Evolutionary conservation across 352 stramenopile species (phyloP).

Genomic region (Pythium aphanidermatum): DNA sequence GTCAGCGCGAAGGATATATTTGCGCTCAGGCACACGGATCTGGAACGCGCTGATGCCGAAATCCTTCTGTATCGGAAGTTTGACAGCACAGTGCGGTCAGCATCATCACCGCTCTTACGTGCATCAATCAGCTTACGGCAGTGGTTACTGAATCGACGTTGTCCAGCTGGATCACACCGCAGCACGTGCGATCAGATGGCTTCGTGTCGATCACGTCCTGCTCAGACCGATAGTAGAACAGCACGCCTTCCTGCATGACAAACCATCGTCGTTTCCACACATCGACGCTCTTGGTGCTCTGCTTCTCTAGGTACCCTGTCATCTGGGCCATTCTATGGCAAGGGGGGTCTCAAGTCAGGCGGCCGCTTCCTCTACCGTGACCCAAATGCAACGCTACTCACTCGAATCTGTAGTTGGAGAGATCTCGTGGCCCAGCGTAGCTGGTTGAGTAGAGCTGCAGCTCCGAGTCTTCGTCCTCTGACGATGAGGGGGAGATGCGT

Average conservation of each 20-base stretch:
- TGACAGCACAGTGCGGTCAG: too few relatives aligned
- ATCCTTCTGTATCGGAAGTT: slow-evolving; percentile 57
- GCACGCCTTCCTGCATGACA: slow-evolving; percentile 79
- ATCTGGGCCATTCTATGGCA: slow-evolving; percentile 63
- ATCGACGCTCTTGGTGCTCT: slow-evolving; percentile 63
- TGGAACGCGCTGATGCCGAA: slow-evolving; percentile 78
- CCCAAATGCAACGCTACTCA: background rate
- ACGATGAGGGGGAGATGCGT: slow-evolving; percentile 13
- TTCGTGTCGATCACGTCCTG: slow-evolving; percentile 52
- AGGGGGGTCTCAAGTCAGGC: background rate
- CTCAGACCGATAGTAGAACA: slow-evolving; percentile 78
- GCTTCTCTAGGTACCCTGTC: slow-evolving; percentile 78
- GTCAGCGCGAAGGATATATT: slow-evolving; percentile 72
- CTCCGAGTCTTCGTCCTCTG: slow-evolving; percentile 16
- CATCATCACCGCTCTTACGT: background rate
- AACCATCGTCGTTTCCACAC: slow-evolving; percentile 82
- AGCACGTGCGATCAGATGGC: slow-evolving; percentile 48
- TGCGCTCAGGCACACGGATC: slow-evolving; percentile 70
- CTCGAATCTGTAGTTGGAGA: slow-evolving; percentile 23
- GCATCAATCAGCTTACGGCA: slow-evolving; percentile 38
- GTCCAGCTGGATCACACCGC: slow-evolving; percentile 73
- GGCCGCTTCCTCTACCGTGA: background rate
- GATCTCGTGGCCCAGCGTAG: slow-evolving; percentile 19
- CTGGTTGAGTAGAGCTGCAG: slow-evolving; percentile 25
- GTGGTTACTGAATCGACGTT: slow-evolving; percentile 82